Base-by-base conservation (phyloP, 2,329 filamentous ascomycete genomes). In the Hymenoscyphus repandus region DNA sequence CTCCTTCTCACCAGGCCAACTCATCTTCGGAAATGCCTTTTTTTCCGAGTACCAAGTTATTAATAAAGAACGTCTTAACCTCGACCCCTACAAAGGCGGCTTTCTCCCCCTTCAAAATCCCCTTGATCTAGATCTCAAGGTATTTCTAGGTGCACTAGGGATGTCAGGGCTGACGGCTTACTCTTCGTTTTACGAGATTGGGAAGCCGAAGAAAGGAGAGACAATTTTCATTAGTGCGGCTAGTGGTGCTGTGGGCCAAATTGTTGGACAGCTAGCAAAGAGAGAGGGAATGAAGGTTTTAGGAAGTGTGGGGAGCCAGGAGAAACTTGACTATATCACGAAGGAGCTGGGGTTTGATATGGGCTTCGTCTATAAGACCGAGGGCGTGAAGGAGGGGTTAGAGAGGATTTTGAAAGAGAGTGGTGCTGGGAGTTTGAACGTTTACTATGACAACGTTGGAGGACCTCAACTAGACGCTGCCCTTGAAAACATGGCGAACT, bases 401-500 rank as follows among this genome's bases (percentile, higher is more conserved):
- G 68, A 73, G 58, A 76, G 85, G 83, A 39, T 54, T 18, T 38
- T 59, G 44, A 27, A 20, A 13, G 55, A 58, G 53, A 74, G 89
- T 6, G 84, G 83, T 1, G 83, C 83, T 1, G 68, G 86, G 20
- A 86, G 86, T 2, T 74, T 90, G 54, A 85, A 90, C 64, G 86
- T 90, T 54, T 89, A 90, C 73, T 90, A 84, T 63, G 86, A 90
- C 69, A 90, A 90, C 62, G 86, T 87, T 10, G 86, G 86, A 15
- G 86, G 86, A 33, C 85, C 88, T 68, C 81, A 85, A 56, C 73
- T 89, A 46, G 82, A 87, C 59, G 84, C 83, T 36, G 81, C 83
- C 0, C 69, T 90, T 47, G 72, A 74, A 22, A 71, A 73, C 49
- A 72, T 87, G 69, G 87, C 85, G 52, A 61, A 72, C 47, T 79